phyloP scores from a whole-genome alignment of 176 grass and related monocot species.

The Neostapfia colusana region DNA sequence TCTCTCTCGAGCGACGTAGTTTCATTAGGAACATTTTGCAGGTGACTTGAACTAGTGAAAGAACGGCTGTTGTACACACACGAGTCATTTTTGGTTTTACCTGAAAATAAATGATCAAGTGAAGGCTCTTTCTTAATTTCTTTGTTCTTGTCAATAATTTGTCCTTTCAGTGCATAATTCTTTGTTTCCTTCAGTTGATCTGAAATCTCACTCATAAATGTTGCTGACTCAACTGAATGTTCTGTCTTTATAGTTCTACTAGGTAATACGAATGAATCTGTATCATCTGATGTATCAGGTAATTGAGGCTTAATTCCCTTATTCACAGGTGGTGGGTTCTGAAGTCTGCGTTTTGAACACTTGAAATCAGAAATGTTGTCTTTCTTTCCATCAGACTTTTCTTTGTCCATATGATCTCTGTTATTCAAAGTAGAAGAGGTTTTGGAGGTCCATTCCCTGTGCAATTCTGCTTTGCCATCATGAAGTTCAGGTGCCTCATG shows the following conservation, averaged over 20 bases:
- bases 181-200: slow-evolving; percentile 44
- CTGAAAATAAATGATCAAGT: slow-evolving; percentile 34
- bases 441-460: not conserved
- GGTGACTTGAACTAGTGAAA: slow-evolving; percentile 28
- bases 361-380: slow-evolving; percentile 10
- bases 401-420: slow-evolving; percentile 1
- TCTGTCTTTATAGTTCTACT: slow-evolving; percentile 36
- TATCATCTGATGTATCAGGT: slow-evolving; percentile 38
- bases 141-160: slow-evolving; percentile 19
- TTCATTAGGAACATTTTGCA: slow-evolving; percentile 39
- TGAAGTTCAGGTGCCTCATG: slow-evolving; percentile 21
- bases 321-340: slow-evolving; percentile 31
- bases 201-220: slow-evolving; percentile 9
- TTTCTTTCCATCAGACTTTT: slow-evolving; percentile 37
- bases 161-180: slow-evolving; percentile 30
- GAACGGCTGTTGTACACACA: slow-evolving; percentile 35
- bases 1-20: slow-evolving; percentile 33
- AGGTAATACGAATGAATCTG: slow-evolving; percentile 25
- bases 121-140: slow-evolving; percentile 30
- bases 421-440: slow-evolving; percentile 29
- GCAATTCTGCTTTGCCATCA: slow-evolving; percentile 25
- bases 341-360: slow-evolving; percentile 33
- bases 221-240: slow-evolving; percentile 23
- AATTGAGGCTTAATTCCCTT: slow-evolving; percentile 36
- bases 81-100: slow-evolving; percentile 30